Evolutionary conservation across 2,329 filamentous ascomycete species (phyloP).

Genomic region (Fusarium cyanostomum): DNA sequence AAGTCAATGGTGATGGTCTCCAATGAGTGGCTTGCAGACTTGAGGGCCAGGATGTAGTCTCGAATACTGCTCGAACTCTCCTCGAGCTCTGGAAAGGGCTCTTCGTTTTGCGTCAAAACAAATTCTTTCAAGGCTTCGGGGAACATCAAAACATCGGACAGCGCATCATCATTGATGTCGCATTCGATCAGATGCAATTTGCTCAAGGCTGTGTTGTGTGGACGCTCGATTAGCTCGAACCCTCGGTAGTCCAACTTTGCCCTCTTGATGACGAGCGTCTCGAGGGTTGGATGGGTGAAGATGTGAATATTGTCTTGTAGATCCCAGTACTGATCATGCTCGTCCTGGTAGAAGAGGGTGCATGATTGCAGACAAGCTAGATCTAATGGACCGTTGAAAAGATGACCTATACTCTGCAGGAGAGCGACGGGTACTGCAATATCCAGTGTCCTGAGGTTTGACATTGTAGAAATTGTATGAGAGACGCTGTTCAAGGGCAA

Average conservation of each 20-base stretch:
- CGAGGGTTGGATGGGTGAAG: constrained; percentile 59
- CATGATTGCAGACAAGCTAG: constrained; percentile 58
- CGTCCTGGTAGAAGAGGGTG: constrained; percentile 58
- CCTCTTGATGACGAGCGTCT: constrained; percentile 55
- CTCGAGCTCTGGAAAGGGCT: constrained; percentile 54
- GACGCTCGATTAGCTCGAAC: constrained; percentile 59
- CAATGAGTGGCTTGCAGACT: constrained; percentile 53
- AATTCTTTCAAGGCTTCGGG: constrained; percentile 57
- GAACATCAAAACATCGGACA: constrained; percentile 52
- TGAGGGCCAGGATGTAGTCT: constrained; percentile 58
- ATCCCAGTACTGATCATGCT: constrained; percentile 58
- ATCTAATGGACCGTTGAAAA: constrained; percentile 62
- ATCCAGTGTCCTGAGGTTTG: constrained; percentile 58
- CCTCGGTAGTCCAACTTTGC: constrained; percentile 58
- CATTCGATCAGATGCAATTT: constrained; percentile 59
- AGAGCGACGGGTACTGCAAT: constrained; percentile 56
- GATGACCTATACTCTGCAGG: constrained; percentile 57
- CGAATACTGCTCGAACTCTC: constrained; percentile 58
- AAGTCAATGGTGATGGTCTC: constrained; percentile 58
- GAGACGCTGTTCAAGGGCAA: constrained; percentile 55
- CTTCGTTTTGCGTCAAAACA: constrained; percentile 56
- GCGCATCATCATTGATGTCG: constrained; percentile 58
- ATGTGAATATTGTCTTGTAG: constrained; percentile 62
- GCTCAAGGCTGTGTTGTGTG: constrained; percentile 56
- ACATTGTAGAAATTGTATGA: constrained; percentile 59